phyloP scores from a whole-genome alignment of 2,329 filamentous ascomycete genomes.

The Talaromyces rugulosus region DNA sequence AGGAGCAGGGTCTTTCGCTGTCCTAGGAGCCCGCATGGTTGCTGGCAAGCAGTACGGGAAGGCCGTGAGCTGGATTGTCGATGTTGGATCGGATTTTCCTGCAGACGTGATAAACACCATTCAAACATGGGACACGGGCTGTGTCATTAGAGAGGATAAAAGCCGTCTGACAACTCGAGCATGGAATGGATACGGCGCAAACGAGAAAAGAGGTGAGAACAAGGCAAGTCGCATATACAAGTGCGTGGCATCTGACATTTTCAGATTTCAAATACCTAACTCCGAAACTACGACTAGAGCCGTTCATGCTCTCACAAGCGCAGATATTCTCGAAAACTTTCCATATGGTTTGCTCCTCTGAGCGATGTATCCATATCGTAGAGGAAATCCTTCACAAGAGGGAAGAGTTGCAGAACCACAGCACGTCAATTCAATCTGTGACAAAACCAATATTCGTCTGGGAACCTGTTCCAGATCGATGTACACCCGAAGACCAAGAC shows the following conservation, averaged over 20 bases:
- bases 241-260: slow-evolving; percentile 1
- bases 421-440: slow-evolving; percentile 31
- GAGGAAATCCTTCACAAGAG: slow-evolving; percentile 61
- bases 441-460: slow-evolving; percentile 73
- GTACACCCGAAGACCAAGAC: slow-evolving; percentile 61
- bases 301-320: slow-evolving; percentile 61
- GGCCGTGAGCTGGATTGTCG: slow-evolving; percentile 83
- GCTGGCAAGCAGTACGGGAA: slow-evolving; percentile 64
- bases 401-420: slow-evolving; percentile 26
- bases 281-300: slow-evolving; percentile 76
- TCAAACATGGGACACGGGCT: slow-evolving; percentile 70
- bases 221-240: not conserved
- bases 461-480: slow-evolving; percentile 92
- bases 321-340: slow-evolving; percentile 72
- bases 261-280: slow-evolving; percentile 82
- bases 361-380: slow-evolving; percentile 72
- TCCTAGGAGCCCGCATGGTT: slow-evolving; percentile 82
- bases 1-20: slow-evolving; percentile 81
- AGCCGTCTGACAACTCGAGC: slow-evolving; percentile 76
- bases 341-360: slow-evolving; percentile 80
- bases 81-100: slow-evolving; percentile 86
- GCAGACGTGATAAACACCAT: slow-evolving; percentile 59
- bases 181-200: slow-evolving; percentile 82
- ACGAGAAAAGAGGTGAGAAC: slow-evolving; percentile 55
- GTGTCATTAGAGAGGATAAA: slow-evolving; percentile 62